phyloP scores from a whole-genome alignment of 768 basidiomycete genomes.

The Tylopilus felleus region DNA sequence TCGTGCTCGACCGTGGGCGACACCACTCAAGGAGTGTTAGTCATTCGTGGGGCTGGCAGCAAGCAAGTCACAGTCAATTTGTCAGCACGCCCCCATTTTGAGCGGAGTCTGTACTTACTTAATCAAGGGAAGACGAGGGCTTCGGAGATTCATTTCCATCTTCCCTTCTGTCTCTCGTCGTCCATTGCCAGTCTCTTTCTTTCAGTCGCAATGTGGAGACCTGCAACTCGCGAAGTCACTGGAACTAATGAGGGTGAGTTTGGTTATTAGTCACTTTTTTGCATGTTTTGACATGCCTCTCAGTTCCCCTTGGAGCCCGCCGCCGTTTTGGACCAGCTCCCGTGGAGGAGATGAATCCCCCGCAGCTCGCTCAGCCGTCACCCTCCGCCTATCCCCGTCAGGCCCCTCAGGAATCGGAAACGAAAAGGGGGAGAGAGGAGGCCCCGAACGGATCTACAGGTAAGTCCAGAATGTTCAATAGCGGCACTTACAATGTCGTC shows the following conservation, averaged over 20 bases:
- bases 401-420: slow-evolving; percentile 51
- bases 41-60: not conserved
- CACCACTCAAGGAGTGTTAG: slow-evolving; percentile 5
- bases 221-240: slow-evolving; percentile 83
- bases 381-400: slow-evolving; percentile 81
- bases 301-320: slow-evolving; percentile 80
- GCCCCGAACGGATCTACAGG: slow-evolving; percentile 68
- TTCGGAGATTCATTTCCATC: slow-evolving; percentile 36
- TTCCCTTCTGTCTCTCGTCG: slow-evolving; percentile 18
- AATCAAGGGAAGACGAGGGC: slow-evolving; percentile 9
- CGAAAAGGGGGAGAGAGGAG: slow-evolving; percentile 66
- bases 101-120: slow-evolving; percentile 34
- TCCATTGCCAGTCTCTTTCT: slow-evolving; percentile 26
- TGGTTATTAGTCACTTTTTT: slow-evolving; percentile 1
- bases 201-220: slow-evolving; percentile 72
- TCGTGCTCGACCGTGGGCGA: not conserved
- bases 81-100: slow-evolving; percentile 30
- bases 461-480: slow-evolving; percentile 52
- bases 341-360: slow-evolving; percentile 74
- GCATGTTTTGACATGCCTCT: slow-evolving; percentile 16
- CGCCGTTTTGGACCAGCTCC: slow-evolving; percentile 91
- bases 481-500: slow-evolving; percentile 37
- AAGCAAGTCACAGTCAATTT: slow-evolving; percentile 8
- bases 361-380: slow-evolving; percentile 83
- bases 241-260: slow-evolving; percentile 87